Evolutionary conservation across 768 basidiomycete species (phyloP).

Genomic region (Psilocybe azurescens): DNA sequence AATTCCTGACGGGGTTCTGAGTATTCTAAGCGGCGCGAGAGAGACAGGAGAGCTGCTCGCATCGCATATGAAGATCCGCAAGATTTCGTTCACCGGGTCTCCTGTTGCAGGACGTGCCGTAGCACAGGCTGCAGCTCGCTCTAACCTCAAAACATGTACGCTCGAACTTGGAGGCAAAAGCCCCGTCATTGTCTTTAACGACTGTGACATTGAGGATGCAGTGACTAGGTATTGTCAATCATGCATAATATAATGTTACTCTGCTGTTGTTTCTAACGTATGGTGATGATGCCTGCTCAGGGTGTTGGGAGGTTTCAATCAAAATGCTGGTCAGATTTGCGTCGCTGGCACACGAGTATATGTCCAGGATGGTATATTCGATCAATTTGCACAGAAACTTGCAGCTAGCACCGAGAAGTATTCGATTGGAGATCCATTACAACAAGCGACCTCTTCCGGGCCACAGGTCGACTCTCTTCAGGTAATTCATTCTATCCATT

Average conservation of each 20-base stretch:
- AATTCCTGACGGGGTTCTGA: neutral
- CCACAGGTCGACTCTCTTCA: constrained; percentile 10
- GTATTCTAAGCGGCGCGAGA: constrained; percentile 21
- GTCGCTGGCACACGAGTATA: constrained; percentile 10
- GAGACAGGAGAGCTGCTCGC: constrained; percentile 69
- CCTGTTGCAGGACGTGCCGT: constrained; percentile 71
- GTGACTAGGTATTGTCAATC: constrained; percentile 31
- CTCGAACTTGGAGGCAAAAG: constrained; percentile 75
- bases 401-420: neutral
- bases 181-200: constrained; percentile 64
- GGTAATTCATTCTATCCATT: neutral
- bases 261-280: no score
- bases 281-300: neutral
- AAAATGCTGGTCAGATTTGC: constrained; percentile 10
- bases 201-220: constrained; percentile 64
- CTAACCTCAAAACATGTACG: constrained; percentile 75
- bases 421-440: neutral
- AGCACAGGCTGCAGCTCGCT: constrained; percentile 68
- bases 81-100: constrained; percentile 79
- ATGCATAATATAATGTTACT: no score
- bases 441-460: neutral
- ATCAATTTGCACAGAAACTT: constrained; percentile 5
- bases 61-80: constrained; percentile 64
- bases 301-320: neutral
- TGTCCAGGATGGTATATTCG: constrained; percentile 12